Evolutionary conservation across 345 rosid species (phyloP).

Genomic region (Abelmoschus esculentus): DNA sequence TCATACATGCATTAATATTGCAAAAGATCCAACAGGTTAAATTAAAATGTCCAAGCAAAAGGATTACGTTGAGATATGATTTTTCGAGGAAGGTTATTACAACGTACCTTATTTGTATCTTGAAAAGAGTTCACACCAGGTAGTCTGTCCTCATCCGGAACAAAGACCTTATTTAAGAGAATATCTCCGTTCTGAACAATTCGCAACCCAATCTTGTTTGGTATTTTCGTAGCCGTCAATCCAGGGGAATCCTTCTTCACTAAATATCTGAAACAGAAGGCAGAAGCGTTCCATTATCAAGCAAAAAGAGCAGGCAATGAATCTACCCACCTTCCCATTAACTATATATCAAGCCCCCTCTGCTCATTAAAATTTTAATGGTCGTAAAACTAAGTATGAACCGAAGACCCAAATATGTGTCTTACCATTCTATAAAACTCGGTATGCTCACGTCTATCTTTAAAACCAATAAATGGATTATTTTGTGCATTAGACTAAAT

Average conservation of each 20-base stretch:
- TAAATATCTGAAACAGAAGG: not conserved
- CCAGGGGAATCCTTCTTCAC: not conserved
- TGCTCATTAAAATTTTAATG: too few relatives aligned
- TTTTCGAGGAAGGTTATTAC: not conserved
- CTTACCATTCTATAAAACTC: too few relatives aligned
- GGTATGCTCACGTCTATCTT: not conserved
- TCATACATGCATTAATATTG: not conserved
- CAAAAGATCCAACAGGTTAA: not conserved
- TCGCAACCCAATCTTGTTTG: constrained; percentile 57
- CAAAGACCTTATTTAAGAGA: constrained; percentile 60
- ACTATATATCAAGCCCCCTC: not conserved
- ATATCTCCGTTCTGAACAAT: constrained; percentile 97
- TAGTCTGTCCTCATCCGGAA: constrained; percentile 80
- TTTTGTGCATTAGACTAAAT: not conserved
- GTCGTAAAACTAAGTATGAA: not conserved
- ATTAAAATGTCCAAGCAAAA: not conserved
- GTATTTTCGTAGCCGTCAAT: not conserved
- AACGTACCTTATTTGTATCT: not conserved
- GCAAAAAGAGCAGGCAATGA: not conserved
- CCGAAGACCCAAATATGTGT: not conserved
- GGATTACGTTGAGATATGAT: not conserved
- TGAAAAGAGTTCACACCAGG: constrained; percentile 85
- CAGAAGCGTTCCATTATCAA: not conserved
- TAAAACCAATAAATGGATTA: not conserved
- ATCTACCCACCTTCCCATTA: not conserved